These are phyloP conservation scores for Mycena sanguinolenta DNA, from an alignment of 768 basidiomycete genomes.

Conservation along the genomic window DNA sequence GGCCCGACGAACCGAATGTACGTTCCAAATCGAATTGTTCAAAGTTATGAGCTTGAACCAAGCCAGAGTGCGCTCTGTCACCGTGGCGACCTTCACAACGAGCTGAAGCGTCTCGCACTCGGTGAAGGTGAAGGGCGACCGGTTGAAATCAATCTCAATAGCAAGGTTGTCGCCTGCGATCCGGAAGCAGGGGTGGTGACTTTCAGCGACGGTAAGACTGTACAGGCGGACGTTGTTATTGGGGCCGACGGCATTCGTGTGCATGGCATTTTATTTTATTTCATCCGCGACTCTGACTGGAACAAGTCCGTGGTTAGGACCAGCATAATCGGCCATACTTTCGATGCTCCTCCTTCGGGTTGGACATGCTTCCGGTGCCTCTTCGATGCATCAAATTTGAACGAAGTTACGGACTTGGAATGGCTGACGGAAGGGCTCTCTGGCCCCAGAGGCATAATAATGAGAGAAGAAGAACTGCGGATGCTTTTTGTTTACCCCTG, in stretches of 20 bases:
- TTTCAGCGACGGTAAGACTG: constrained; percentile 49
- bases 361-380: constrained; percentile 20
- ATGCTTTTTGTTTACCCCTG: constrained; percentile 10
- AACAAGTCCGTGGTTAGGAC: constrained; percentile 11
- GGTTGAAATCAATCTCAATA: constrained; percentile 10
- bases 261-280: not conserved
- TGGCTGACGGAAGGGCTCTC: constrained; percentile 5
- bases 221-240: constrained; percentile 43
- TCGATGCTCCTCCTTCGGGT: not conserved
- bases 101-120: constrained; percentile 23
- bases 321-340: constrained; percentile 4
- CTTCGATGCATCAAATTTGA: constrained; percentile 1
- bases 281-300: not conserved
- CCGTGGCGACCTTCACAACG: constrained; percentile 22
- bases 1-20: not conserved
- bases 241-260: not conserved
- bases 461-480: not conserved
- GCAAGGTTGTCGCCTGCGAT: constrained; percentile 24
- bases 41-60: not conserved
- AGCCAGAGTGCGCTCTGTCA: constrained; percentile 2
- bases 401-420: constrained; percentile 9
- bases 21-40: not conserved
- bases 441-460: not conserved
- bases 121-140: constrained; percentile 17
- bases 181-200: constrained; percentile 48